Conservation (phyloP, 352 stramenopile species). For the Thraustochytrium striatum region DNA sequence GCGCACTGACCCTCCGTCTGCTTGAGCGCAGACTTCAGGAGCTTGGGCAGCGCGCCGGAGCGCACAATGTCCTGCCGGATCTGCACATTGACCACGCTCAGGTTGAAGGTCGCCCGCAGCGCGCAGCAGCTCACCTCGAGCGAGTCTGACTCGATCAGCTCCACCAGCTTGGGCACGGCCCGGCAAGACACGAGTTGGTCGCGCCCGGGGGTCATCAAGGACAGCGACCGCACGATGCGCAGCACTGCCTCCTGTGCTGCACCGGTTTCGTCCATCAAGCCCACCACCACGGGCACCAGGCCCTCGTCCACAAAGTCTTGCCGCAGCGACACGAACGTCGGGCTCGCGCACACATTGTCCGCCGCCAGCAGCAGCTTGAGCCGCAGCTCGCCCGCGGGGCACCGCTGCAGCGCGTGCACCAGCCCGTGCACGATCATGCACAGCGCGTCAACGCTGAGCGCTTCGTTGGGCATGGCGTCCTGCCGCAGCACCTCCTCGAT, state of each 20-base stretch:
- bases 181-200: background rate
- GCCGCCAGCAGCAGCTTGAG: background rate
- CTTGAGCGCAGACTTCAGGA: constrained; percentile 2
- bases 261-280: background rate
- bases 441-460: too few species aligned
- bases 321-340: background rate
- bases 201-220: constrained; percentile 12
- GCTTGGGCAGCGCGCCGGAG: background rate
- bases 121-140: constrained; percentile 22
- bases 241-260: background rate
- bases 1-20: constrained; percentile 32
- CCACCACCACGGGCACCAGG: constrained; percentile 7
- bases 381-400: too few species aligned
- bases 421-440: too few species aligned
- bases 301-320: background rate
- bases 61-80: constrained; percentile 24
- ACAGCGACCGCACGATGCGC: constrained; percentile 13
- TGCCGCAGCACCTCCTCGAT: too few species aligned
- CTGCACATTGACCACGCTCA: constrained; percentile 16
- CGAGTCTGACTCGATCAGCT: background rate
- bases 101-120: constrained; percentile 38
- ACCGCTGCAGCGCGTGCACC: too few species aligned
- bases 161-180: constrained; percentile 12
- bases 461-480: too few species aligned
- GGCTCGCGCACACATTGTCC: background rate